These are phyloP conservation scores for Fagus crenata DNA, from an alignment of 306 rosid genomes.

Conservation along the genomic window DNA sequence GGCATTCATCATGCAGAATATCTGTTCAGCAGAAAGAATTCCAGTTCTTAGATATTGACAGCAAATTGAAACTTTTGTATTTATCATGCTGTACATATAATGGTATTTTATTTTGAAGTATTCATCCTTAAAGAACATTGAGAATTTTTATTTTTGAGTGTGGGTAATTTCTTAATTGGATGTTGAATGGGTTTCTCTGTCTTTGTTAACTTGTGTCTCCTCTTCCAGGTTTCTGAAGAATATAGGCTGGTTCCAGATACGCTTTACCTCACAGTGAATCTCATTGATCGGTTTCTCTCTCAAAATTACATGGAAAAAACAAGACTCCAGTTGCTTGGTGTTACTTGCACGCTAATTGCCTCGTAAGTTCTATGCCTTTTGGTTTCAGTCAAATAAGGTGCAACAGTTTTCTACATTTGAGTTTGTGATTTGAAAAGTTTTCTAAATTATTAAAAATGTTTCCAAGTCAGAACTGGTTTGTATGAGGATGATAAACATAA, in stretches of 20 bases:
- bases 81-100: conserved; percentile 5
- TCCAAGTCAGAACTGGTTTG: conserved; percentile 16
- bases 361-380: conserved; percentile 64
- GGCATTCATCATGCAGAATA: not conserved
- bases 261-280: conserved; percentile 81
- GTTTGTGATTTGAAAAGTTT: not conserved
- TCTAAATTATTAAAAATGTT: not conserved
- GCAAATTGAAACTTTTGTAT: not conserved
- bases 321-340: conserved; percentile 83
- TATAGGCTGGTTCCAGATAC: conserved; percentile 84
- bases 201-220: conserved; percentile 13
- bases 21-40: conserved; percentile 8
- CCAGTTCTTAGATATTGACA: conserved; percentile 16
- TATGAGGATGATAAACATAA: conserved; percentile 17
- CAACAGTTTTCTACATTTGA: not conserved
- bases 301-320: conserved; percentile 51
- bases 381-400: conserved; percentile 1
- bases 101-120: not conserved
- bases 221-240: conserved; percentile 89
- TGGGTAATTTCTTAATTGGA: conserved; percentile 11
- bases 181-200: conserved; percentile 13
- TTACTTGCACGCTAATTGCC: conserved; percentile 83
- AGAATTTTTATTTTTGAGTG: conserved; percentile 5
- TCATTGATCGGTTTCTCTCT: conserved; percentile 89
- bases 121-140: not conserved